Base-by-base conservation (phyloP, 1,284 basidiomycete genomes). In the Ustilago trichophora region DNA sequence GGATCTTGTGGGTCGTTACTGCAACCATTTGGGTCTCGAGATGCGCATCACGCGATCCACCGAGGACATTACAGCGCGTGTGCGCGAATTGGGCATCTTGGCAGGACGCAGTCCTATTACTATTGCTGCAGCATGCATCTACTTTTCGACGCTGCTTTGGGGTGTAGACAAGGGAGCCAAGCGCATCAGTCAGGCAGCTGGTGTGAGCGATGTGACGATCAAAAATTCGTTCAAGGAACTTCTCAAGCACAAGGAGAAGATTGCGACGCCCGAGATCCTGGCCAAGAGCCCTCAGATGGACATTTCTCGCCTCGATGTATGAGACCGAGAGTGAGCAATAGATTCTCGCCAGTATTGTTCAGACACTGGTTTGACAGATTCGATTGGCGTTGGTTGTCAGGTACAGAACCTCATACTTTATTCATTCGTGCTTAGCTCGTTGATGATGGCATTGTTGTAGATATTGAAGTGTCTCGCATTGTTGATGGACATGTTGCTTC, bases 121-220 rank as follows among this genome's bases (percentile, higher is more conserved):
- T 15, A 94, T 98, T 72, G 94, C 95, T 8, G 92, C 92, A 35
- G 93, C 93, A 24, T 93, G 93, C 24, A 93, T 98, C 71, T 94
- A 91, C 84, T 96, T 98, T 83, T 91, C 92, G 18, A 91, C 90
- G 75, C 86, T 89, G 72, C 82, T 98, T 38, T 86, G 93, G 72
- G 91, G 89, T 53, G 87, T 88, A 68, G 77, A 85, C 26, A 91
- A 91, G 82, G 86, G 88, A 19, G 87, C 90, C 38, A 89, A 89
- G 82, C 91, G 95, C 74, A 95, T 98, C 77, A 90, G 90, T 67
- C 84, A 86, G n/a, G 91, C 97, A n/a, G 93, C 93, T 0, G 92
- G 92, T 9, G 93, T 98, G n/a, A 93, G 92, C 78, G 94, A 98
- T 78, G 90, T 92, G 47, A 98, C 95, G 44, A 95, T 98, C 82